A percentile compares a stretch with the other conserved stretches of the same genome.
phyloP scores from a whole-genome alignment of 768 basidiomycete genomes.

The Auriscalpium microsporum region DNA sequence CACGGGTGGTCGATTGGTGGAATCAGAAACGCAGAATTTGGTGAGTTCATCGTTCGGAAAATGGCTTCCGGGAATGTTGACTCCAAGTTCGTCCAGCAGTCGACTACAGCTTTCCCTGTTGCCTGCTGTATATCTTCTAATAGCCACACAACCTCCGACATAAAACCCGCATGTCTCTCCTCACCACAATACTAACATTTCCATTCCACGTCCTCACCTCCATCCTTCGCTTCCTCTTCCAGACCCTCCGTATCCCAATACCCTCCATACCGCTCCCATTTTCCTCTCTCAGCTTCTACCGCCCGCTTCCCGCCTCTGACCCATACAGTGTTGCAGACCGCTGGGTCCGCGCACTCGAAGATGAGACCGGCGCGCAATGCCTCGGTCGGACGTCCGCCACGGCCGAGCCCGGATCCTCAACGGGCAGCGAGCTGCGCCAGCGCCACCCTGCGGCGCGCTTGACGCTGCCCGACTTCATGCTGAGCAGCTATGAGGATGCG shows the following conservation, averaged over 20 bases:
- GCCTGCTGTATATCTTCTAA: no score
- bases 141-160: no score
- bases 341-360: conserved; percentile 76
- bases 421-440: conserved; percentile 23
- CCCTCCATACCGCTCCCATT: conserved; percentile 36
- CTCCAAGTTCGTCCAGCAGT: no score
- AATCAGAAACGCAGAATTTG: no score
- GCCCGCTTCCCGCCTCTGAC: conserved; percentile 27
- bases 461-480: conserved; percentile 71
- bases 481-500: conserved; percentile 76
- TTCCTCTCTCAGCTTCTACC: conserved; percentile 37
- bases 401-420: conserved; percentile 33
- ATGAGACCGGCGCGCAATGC: conserved; percentile 72
- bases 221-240: conserved; percentile 58
- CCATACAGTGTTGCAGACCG: conserved; percentile 55
- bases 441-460: conserved; percentile 27
- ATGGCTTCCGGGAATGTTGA: no score
- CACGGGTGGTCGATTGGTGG: no score
- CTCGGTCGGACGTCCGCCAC: conserved; percentile 34
- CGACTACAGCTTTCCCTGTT: no score
- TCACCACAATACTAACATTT: conserved; percentile 38
- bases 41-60: no score
- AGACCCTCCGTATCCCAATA: conserved; percentile 58
- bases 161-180: neutral
- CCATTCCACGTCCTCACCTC: conserved; percentile 53